These are phyloP conservation scores for Gossypium aridum DNA, from an alignment of 441 rosid genomes.

Conservation along the genomic window DNA sequence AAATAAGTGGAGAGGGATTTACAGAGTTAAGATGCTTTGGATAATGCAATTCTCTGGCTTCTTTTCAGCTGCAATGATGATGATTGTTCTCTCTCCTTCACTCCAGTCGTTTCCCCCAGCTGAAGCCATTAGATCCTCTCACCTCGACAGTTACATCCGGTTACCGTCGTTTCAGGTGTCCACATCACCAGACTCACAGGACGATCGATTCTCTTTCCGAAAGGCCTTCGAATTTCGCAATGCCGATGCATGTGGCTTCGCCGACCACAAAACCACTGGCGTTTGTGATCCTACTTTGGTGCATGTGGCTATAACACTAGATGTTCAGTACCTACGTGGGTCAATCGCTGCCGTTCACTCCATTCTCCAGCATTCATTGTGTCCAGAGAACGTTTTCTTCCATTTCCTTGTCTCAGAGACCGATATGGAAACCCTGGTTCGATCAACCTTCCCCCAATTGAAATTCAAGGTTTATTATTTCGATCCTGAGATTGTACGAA, in stretches of 20 bases:
- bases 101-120: constrained; percentile 70
- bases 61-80: constrained; percentile 54
- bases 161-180: constrained; percentile 10
- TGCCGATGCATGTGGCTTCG: constrained; percentile 53
- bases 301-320: constrained; percentile 73
- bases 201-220: constrained; percentile 37
- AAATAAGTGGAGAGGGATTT: constrained; percentile 27
- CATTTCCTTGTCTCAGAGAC: constrained; percentile 60
- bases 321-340: constrained; percentile 62
- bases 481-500: constrained; percentile 55
- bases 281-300: constrained; percentile 60
- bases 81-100: constrained; percentile 59
- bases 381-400: constrained; percentile 66
- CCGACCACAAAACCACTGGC: constrained; percentile 12
- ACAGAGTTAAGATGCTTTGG: constrained; percentile 47
- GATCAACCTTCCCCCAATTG: constrained; percentile 62
- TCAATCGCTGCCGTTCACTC: constrained; percentile 75
- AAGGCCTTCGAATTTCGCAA: constrained; percentile 45
- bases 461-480: constrained; percentile 63
- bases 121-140: constrained; percentile 56
- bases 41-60: constrained; percentile 49
- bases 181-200: background rate
- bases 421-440: constrained; percentile 45
- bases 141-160: constrained; percentile 25
- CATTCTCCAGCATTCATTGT: constrained; percentile 48